Evolutionary conservation across 345 rosid species (phyloP).

Genomic region (Camelina hispida): DNA sequence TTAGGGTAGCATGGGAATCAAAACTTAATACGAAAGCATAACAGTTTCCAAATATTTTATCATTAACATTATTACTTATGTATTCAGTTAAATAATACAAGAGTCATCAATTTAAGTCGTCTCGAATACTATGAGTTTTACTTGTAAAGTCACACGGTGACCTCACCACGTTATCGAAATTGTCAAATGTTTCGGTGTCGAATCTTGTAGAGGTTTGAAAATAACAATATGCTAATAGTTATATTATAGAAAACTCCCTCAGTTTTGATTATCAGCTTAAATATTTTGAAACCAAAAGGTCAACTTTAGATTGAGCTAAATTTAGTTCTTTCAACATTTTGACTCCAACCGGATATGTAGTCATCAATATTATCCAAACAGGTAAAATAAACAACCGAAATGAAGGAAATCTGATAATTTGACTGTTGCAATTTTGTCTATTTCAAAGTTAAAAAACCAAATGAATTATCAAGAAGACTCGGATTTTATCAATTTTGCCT

Average conservation of each 20-base stretch:
- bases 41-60: slow-evolving; percentile 6
- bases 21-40: slow-evolving; percentile 2
- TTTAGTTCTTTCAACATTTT: background rate
- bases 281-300: background rate
- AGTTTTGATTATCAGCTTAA: background rate
- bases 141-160: slow-evolving; percentile 19
- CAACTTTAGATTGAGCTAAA: background rate
- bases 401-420: background rate
- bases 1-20: background rate
- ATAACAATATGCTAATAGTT: background rate
- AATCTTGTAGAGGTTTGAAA: slow-evolving; percentile 23
- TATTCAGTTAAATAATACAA: background rate
- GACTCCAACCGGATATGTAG: slow-evolving; percentile 10
- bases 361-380: background rate
- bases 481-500: no score
- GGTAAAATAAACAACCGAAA: background rate
- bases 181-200: slow-evolving; percentile 47
- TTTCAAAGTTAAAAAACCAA: no score
- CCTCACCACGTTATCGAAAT: slow-evolving; percentile 37
- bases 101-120: slow-evolving; percentile 16
- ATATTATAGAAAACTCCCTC: background rate
- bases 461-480: no score
- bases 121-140: slow-evolving; percentile 27
- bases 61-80: background rate
- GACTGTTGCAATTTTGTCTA: background rate